Conservation (phyloP, 768 basidiomycete genomes). For the Lentinus tigrinus region DNA sequence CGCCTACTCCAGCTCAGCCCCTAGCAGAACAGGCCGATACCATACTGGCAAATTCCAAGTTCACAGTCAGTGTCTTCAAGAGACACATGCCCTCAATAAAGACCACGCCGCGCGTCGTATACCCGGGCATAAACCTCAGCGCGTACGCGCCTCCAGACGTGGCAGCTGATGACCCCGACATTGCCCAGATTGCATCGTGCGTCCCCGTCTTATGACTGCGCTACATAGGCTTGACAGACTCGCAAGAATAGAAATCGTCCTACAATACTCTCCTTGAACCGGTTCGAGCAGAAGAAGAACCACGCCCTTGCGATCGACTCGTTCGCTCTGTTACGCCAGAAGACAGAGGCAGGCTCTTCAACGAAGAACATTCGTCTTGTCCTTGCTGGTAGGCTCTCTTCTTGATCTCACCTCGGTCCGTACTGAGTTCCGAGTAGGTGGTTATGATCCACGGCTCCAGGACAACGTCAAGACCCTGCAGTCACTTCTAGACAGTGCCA, state of each 20-base stretch:
- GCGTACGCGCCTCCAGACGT: conserved; percentile 54
- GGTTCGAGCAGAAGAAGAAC: conserved; percentile 97
- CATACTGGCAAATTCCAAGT: conserved; percentile 88
- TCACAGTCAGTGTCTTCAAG: conserved; percentile 81
- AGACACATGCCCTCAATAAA: conserved; percentile 70
- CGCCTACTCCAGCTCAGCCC: not conserved
- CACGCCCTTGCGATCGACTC: conserved; percentile 75
- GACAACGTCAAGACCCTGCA: conserved; percentile 79
- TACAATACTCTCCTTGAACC: conserved; percentile 85
- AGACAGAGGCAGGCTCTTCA: conserved; percentile 13
- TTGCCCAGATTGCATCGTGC: conserved; percentile 56
- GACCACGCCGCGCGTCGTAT: conserved; percentile 73
- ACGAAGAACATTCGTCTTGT: conserved; percentile 59
- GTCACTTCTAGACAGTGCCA: conserved; percentile 58
- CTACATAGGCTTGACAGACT: not conserved
- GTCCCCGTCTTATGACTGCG: conserved; percentile 26
- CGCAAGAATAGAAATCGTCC: conserved; percentile 49
- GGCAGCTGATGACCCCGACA: conserved; percentile 46
- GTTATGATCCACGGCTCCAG: conserved; percentile 83
- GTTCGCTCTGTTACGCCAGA: conserved; percentile 57
- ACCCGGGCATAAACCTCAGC: conserved; percentile 87
- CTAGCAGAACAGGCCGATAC: conserved; percentile 82
- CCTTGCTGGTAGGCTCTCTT: conserved; percentile 57
- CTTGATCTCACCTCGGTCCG: not conserved
- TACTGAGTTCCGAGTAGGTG: conserved; percentile 47